These are phyloP conservation scores for Prunus davidiana DNA, from an alignment of 306 rosid genomes.

Conservation along the genomic window DNA sequence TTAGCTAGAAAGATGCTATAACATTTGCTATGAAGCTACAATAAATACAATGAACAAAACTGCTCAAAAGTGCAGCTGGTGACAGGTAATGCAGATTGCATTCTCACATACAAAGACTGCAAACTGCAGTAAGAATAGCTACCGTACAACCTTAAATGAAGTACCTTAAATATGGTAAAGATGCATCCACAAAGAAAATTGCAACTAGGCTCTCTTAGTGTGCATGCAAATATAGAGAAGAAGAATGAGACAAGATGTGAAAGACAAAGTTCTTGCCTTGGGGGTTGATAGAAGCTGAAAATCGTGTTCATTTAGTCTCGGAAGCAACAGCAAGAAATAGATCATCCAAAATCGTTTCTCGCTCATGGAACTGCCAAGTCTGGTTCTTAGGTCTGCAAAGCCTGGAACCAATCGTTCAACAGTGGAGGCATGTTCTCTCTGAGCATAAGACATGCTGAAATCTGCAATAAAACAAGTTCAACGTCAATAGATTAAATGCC, in stretches of 20 bases:
- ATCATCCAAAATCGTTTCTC: constrained; percentile 84
- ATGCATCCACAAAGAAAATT: background rate
- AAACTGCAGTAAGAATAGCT: background rate
- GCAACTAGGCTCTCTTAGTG: background rate
- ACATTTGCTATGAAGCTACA: background rate
- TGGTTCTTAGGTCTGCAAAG: constrained; percentile 52
- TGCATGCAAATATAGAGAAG: constrained; percentile 11
- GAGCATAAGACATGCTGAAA: constrained; percentile 68
- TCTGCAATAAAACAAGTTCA: constrained; percentile 48
- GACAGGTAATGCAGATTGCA: background rate
- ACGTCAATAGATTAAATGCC: too few relatives aligned
- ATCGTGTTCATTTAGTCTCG: constrained; percentile 62
- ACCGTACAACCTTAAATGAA: background rate
- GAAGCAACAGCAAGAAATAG: constrained; percentile 75
- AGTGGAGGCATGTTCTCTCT: constrained; percentile 63
- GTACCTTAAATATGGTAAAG: background rate
- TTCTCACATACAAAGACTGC: background rate
- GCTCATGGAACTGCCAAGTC: constrained; percentile 61
- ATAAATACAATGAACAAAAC: background rate
- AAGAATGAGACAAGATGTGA: constrained; percentile 1
- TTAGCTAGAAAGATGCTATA: background rate
- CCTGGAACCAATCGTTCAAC: constrained; percentile 65
- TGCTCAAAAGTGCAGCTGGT: background rate
- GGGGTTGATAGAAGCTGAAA: constrained; percentile 63
- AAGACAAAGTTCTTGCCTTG: constrained; percentile 49